These are phyloP conservation scores for Thalassiosira profunda DNA, from an alignment of 108 stramenopile genomes.

Conservation along the genomic window DNA sequence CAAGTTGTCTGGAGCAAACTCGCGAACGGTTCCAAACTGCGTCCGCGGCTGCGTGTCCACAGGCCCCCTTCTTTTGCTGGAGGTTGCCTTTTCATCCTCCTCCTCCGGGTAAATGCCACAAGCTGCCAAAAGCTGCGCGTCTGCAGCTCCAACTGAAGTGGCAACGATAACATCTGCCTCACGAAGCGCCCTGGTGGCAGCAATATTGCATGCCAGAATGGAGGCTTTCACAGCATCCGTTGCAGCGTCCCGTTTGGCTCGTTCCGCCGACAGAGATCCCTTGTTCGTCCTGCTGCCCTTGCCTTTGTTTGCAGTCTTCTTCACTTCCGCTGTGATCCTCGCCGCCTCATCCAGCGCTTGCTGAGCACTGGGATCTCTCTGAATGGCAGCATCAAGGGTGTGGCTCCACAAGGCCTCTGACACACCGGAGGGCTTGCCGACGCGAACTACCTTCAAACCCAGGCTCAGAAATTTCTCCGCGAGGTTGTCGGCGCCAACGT, in stretches of 20 bases:
- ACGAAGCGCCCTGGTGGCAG: slow-evolving; percentile 87
- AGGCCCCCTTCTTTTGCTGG: slow-evolving; percentile 12
- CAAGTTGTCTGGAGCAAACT: slow-evolving; percentile 76
- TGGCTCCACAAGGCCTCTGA: slow-evolving; percentile 71
- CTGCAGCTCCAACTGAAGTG: slow-evolving; percentile 97
- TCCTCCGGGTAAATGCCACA: slow-evolving; percentile 72
- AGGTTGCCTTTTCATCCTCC: slow-evolving; percentile 29
- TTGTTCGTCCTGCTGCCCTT: slow-evolving; percentile 33
- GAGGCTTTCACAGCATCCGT: slow-evolving; percentile 86
- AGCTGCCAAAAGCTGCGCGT: slow-evolving; percentile 93
- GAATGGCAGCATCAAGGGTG: slow-evolving; percentile 86
- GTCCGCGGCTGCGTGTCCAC: slow-evolving; percentile 9
- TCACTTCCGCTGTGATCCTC: slow-evolving; percentile 65
- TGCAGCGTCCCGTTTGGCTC: slow-evolving; percentile 68
- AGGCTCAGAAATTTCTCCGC: slow-evolving; percentile 67
- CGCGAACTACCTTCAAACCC: slow-evolving; percentile 86
- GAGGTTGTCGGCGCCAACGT: slow-evolving; percentile 92
- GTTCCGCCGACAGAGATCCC: slow-evolving; percentile 49
- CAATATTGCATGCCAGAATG: slow-evolving; percentile 80
- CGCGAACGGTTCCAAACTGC: slow-evolving; percentile 34
- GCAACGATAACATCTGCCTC: slow-evolving; percentile 97
- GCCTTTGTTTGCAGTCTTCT: slow-evolving; percentile 24
- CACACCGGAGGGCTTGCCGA: slow-evolving; percentile 85
- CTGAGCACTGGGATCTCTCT: slow-evolving; percentile 69
- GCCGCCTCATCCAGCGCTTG: slow-evolving; percentile 76